Evolutionary conservation across 75 land plant genomes (phyloP).

Genomic region (Isoetes taiwanensis): DNA sequence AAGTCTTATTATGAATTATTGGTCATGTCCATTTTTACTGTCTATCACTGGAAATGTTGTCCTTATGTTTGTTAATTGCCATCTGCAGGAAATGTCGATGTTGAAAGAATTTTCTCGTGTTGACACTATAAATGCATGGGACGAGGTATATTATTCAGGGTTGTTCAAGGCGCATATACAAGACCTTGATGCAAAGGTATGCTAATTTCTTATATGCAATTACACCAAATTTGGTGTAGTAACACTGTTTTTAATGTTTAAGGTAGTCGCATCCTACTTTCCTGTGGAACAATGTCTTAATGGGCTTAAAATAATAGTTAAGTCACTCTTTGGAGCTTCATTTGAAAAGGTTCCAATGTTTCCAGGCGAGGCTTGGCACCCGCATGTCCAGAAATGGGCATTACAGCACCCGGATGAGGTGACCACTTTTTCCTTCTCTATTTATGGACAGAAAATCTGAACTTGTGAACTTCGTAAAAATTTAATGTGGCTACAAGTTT

Average conservation of each 20-base stretch:
- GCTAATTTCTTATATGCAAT: too few species aligned
- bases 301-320: constrained; percentile 58
- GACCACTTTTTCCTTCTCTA: neutral
- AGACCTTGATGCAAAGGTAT: constrained; percentile 23
- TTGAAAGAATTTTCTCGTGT: constrained; percentile 44
- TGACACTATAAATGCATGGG: constrained; percentile 66
- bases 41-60: neutral
- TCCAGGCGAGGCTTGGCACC: constrained; percentile 93
- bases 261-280: constrained; percentile 86
- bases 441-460: neutral
- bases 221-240: too few species aligned
- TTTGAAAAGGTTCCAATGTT: constrained; percentile 49
- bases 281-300: constrained; percentile 70
- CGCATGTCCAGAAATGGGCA: constrained; percentile 61
- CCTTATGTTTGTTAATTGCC: neutral
- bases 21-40: neutral
- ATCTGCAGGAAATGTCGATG: constrained; percentile 52
- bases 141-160: constrained; percentile 70
- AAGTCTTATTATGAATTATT: neutral
- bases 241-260: neutral
- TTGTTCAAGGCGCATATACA: constrained; percentile 40
- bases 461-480: neutral
- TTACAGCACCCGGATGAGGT: constrained; percentile 87
- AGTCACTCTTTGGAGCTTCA: constrained; percentile 75
- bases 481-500: neutral